Evolutionary conservation across 164 flowering plant species (phyloP), one percentile per base, ranked within the genome.

Genomic region (Magnolia kwangsiensis): DNA sequence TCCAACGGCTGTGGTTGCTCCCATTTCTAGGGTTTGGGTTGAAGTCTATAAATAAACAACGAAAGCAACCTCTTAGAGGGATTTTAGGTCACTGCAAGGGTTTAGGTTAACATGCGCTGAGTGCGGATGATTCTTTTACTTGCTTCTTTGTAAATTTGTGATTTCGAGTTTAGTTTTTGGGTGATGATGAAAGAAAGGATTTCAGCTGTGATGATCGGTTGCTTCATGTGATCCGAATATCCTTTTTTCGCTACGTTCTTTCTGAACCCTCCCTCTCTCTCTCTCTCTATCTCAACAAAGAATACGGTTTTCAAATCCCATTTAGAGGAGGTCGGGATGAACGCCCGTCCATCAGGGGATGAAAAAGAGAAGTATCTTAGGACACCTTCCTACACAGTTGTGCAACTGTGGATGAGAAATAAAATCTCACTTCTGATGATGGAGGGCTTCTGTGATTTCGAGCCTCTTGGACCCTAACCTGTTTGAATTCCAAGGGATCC

Each of bases 351-450:
- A 63, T 76, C 82, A 80, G 55, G 31, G 80, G 87, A 82, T 79
- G 87, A 82, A 37, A 79, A 58, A 67, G n/a, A 21, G 67, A 76
- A 74, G 49, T 21, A 82, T 84, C 85, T 84, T 84, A 82, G 87
- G 86, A 84, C 86, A 81, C 84, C 84, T 84, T 84, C 86, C 78
- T 83, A 84, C 87, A 77, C 87, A 81, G 84, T 65, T 21, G 37
- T 49, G 18, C 23, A 29, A 49, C 81, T 79, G 85, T 82, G 87
- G 77, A 77, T 84, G 85, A 82, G 85, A 80, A 37, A 78, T 14
- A 58, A 70, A 14, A 67, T 77, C 68, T 79, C 37, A 59, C 70
- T 81, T 76, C 86, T 84, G 84, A 84, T 82, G 79, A 77, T 78
- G 68, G 29, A 10, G 49, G 55, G 24, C 50, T 71, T 74, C 6